Percentiles rank a stretch among this genome's conserved stretches.
Evolutionary conservation across 2,329 filamentous ascomycete species (phyloP).

Genomic region (Truncatella angustata): DNA sequence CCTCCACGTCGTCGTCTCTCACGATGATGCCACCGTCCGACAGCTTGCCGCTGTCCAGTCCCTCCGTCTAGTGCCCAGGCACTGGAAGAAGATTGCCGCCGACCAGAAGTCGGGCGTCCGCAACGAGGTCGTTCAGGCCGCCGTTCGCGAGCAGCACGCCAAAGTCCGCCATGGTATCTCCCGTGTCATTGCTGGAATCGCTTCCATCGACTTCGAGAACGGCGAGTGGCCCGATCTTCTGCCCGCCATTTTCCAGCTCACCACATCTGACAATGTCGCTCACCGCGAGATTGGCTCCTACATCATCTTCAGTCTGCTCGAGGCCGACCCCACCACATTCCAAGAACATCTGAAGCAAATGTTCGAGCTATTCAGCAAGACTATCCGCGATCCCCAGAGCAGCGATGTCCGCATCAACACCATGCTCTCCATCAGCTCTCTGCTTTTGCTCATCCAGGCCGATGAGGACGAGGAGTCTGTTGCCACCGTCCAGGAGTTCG

Average conservation of each 20-base stretch:
- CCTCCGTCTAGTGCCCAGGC: slow-evolving; percentile 76
- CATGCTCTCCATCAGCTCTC: slow-evolving; percentile 81
- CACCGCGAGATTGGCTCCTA: slow-evolving; percentile 91
- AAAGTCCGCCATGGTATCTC: slow-evolving; percentile 83
- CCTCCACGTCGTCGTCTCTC: slow-evolving; percentile 82
- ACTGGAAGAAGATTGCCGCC: slow-evolving; percentile 74
- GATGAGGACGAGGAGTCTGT: slow-evolving; percentile 79
- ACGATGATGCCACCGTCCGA: slow-evolving; percentile 69
- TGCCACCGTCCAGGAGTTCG: slow-evolving; percentile 71
- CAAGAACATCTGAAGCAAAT: slow-evolving; percentile 76
- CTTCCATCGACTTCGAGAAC: slow-evolving; percentile 81
- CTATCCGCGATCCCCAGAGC: slow-evolving; percentile 87
- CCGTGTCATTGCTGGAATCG: slow-evolving; percentile 83
- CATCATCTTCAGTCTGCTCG: slow-evolving; percentile 88
- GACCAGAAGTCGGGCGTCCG: slow-evolving; percentile 79
- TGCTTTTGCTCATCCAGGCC: slow-evolving; percentile 83
- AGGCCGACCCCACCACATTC: slow-evolving; percentile 83
- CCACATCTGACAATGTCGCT: slow-evolving; percentile 69
- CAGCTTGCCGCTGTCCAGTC: slow-evolving; percentile 93
- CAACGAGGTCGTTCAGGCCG: slow-evolving; percentile 78
- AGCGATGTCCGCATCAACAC: slow-evolving; percentile 93
- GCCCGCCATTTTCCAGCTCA: slow-evolving; percentile 74
- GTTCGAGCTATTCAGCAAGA: slow-evolving; percentile 79
- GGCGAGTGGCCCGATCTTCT: slow-evolving; percentile 84
- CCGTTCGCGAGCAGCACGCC: slow-evolving; percentile 73